Conservation (phyloP, 495 filamentous ascomycete genomes). For the Penicillium paxilli region DNA sequence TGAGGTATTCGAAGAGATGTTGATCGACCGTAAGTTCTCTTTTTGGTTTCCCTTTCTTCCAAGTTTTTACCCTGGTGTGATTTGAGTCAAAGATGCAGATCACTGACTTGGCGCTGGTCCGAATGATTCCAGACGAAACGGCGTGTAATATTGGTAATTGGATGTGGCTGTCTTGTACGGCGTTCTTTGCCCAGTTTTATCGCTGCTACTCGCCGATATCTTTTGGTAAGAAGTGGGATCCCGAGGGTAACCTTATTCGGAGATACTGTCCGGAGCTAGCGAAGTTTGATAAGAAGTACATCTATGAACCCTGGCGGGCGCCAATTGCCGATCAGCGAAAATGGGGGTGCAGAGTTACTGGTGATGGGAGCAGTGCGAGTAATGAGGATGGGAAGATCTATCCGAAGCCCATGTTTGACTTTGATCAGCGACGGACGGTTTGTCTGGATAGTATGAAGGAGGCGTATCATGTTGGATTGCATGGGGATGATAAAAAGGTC, state of each 20-base stretch:
- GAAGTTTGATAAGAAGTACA: slow-evolving; percentile 60
- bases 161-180: slow-evolving; percentile 74
- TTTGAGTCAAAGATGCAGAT: too few species aligned
- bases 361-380: slow-evolving; percentile 43
- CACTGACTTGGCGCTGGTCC: not conserved
- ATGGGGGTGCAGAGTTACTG: slow-evolving; percentile 56
- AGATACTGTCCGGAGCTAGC: slow-evolving; percentile 63
- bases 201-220: slow-evolving; percentile 65
- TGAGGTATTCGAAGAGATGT: slow-evolving; percentile 70
- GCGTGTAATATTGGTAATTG: slow-evolving; percentile 71
- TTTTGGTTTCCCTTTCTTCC: not conserved
- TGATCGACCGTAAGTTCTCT: slow-evolving; percentile 55
- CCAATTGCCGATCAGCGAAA: slow-evolving; percentile 59
- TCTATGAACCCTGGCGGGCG: slow-evolving; percentile 75
- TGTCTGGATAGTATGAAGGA: slow-evolving; percentile 65
- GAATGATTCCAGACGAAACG: slow-evolving; percentile 51
- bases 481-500: slow-evolving; percentile 59
- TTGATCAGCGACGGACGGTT: slow-evolving; percentile 52
- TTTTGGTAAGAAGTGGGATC: slow-evolving; percentile 69
- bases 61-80: too few species aligned
- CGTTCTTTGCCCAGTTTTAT: slow-evolving; percentile 66
- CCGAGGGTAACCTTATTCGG: slow-evolving; percentile 57
- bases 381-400: slow-evolving; percentile 46
- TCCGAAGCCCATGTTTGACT: slow-evolving; percentile 74
- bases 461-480: slow-evolving; percentile 60